A percentile compares a stretch with the other conserved stretches of the same genome.
phyloP scores from a whole-genome alignment of 202 grass and related monocot genomes.

The Schoenoplectus tabernaemontani region DNA sequence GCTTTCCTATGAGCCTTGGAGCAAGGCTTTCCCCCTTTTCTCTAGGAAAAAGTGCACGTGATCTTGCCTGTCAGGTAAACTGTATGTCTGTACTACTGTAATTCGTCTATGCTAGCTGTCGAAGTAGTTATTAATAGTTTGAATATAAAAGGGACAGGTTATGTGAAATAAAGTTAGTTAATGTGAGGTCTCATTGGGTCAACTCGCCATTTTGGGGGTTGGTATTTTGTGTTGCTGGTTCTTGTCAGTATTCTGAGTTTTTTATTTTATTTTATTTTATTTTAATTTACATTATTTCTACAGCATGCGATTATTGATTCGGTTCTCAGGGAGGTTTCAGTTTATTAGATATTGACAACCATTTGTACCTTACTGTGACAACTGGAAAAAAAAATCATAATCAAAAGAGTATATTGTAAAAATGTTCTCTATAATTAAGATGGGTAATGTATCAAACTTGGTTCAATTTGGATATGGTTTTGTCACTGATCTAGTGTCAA shows the following conservation, averaged over 20 bases:
- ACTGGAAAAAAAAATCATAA: neutral
- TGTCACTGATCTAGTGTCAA: neutral
- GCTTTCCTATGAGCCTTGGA: constrained; percentile 78
- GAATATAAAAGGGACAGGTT: neutral
- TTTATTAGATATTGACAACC: neutral
- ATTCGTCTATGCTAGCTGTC: neutral
- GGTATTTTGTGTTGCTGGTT: neutral
- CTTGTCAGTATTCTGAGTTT: neutral
- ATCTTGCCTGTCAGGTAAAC: constrained; percentile 84
- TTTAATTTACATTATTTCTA: neutral
- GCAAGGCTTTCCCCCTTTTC: constrained; percentile 39
- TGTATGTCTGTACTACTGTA: neutral
- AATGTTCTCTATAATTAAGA: neutral
- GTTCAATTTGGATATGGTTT: neutral
- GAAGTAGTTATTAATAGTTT: neutral
- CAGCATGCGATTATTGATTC: neutral
- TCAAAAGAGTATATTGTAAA: neutral
- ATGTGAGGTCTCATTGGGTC: neutral
- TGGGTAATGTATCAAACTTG: neutral
- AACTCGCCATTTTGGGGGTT: neutral
- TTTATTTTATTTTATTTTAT: neutral
- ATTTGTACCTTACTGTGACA: neutral
- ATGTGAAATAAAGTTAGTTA: neutral
- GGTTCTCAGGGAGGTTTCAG: neutral
- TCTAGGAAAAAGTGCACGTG: constrained; percentile 72